Evolutionary conservation across 192 early-diverging fungal species (phyloP).

Genomic region (Dimargaris xerosporica): DNA sequence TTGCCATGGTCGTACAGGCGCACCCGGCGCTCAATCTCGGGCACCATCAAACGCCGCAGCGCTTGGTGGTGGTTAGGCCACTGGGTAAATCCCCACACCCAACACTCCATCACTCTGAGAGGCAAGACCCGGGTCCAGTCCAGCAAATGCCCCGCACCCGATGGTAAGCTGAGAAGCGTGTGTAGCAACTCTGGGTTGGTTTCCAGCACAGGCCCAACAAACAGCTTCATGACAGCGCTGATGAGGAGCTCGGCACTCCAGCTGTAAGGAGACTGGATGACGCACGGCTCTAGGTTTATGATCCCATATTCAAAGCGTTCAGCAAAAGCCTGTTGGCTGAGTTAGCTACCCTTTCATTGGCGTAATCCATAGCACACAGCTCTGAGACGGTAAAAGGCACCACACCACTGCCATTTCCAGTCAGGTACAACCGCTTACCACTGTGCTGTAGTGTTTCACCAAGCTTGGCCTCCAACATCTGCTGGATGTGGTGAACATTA

Average conservation of each 20-base stretch:
- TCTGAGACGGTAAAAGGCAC: too few relatives aligned
- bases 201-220: background rate
- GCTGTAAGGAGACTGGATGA: background rate
- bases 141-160: background rate
- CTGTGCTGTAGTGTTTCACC: background rate
- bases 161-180: background rate
- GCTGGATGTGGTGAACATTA: background rate
- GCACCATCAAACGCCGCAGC: background rate
- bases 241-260: background rate
- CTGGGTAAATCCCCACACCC: background rate
- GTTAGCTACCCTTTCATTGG: too few relatives aligned
- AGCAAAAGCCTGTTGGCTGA: too few relatives aligned
- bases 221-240: background rate
- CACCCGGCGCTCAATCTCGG: conserved; percentile 4
- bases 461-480: background rate
- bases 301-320: too few relatives aligned
- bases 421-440: too few relatives aligned
- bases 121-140: background rate
- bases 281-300: too few relatives aligned
- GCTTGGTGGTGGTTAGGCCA: background rate
- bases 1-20: too few relatives aligned
- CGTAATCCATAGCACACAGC: too few relatives aligned
- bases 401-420: too few relatives aligned
- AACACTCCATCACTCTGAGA: background rate
- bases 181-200: background rate